Percentiles rank a stretch among this genome's conserved stretches.
phyloP scores from a whole-genome alignment of 768 basidiomycete species.

The Phylloporus arenicola region DNA sequence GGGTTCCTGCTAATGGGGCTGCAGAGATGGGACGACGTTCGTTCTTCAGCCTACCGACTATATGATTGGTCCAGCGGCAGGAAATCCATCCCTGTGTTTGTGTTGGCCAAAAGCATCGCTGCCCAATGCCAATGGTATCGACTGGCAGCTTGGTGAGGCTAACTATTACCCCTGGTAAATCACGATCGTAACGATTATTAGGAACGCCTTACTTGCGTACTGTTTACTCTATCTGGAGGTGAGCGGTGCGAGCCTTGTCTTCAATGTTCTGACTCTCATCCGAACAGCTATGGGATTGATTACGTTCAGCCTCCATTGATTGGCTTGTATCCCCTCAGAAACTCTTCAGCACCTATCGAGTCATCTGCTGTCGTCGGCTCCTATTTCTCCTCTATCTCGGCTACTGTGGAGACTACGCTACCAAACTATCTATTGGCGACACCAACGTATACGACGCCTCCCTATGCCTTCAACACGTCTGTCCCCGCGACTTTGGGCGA shows the following conservation, averaged over 20 bases:
- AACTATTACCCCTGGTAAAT: not conserved
- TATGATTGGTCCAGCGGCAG: slow-evolving; percentile 62
- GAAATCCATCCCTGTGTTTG: slow-evolving; percentile 62
- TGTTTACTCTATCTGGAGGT: slow-evolving; percentile 79
- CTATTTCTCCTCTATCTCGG: slow-evolving; percentile 56
- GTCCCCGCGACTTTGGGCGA: slow-evolving; percentile 49
- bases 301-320: slow-evolving; percentile 69
- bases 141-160: slow-evolving; percentile 73
- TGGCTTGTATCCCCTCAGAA: slow-evolving; percentile 62
- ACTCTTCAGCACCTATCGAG: slow-evolving; percentile 39
- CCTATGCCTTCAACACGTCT: slow-evolving; percentile 68
- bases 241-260: not conserved
- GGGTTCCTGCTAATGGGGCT: not conserved
- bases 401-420: slow-evolving; percentile 60
- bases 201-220: slow-evolving; percentile 66
- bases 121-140: slow-evolving; percentile 68
- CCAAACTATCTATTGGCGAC: slow-evolving; percentile 69
- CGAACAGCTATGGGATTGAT: slow-evolving; percentile 64
- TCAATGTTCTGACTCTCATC: slow-evolving; percentile 3
- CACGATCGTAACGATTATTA: slow-evolving; percentile 17
- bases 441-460: slow-evolving; percentile 55
- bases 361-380: slow-evolving; percentile 40
- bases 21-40: slow-evolving; percentile 37
- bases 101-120: slow-evolving; percentile 67
- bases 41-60: slow-evolving; percentile 72